phyloP scores from a whole-genome alignment of 2,329 filamentous ascomycete species.

The Laburnicola sp. region DNA sequence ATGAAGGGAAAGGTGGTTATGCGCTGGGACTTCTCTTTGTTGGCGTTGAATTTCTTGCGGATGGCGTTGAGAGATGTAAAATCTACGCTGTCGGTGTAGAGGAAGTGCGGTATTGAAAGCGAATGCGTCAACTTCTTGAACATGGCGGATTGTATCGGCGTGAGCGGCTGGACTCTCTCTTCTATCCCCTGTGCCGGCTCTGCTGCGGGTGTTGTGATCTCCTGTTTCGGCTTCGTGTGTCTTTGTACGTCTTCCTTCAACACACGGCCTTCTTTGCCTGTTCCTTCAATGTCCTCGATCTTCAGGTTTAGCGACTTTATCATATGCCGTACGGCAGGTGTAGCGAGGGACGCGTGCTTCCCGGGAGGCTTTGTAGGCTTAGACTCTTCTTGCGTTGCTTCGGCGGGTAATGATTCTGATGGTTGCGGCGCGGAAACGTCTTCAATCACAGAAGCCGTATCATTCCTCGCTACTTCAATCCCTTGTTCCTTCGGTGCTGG shows the following conservation, averaged over 20 bases:
- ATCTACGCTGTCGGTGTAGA: slow-evolving; percentile 89
- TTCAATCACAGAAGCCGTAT: slow-evolving; percentile 33
- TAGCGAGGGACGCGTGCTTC: slow-evolving; percentile 76
- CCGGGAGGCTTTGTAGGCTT: slow-evolving; percentile 50
- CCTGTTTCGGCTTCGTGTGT: slow-evolving; percentile 26
- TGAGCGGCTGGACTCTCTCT: slow-evolving; percentile 72
- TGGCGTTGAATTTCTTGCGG: slow-evolving; percentile 70
- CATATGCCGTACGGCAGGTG: slow-evolving; percentile 87
- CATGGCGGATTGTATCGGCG: slow-evolving; percentile 85
- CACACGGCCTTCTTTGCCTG: slow-evolving; percentile 87
- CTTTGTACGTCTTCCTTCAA: slow-evolving; percentile 84
- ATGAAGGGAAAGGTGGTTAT: slow-evolving; percentile 93
- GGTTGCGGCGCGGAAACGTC: slow-evolving; percentile 22
- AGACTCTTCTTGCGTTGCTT: slow-evolving; percentile 21
- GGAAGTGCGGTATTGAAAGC: slow-evolving; percentile 88
- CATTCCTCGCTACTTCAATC: slow-evolving; percentile 38
- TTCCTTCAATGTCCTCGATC: slow-evolving; percentile 78
- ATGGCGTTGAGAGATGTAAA: slow-evolving; percentile 74
- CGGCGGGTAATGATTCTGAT: slow-evolving; percentile 23
- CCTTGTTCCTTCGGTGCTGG: slow-evolving; percentile 22
- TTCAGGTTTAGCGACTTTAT: slow-evolving; percentile 77
- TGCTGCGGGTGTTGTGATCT: slow-evolving; percentile 32
- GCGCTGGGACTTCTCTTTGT: slow-evolving; percentile 50
- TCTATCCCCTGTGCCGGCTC: slow-evolving; percentile 43
- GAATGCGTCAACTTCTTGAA: slow-evolving; percentile 97